Percentiles rank a stretch among this genome's conserved stretches.
Conservation (phyloP, 2,329 filamentous ascomycete species). For the Chalara sp. region DNA sequence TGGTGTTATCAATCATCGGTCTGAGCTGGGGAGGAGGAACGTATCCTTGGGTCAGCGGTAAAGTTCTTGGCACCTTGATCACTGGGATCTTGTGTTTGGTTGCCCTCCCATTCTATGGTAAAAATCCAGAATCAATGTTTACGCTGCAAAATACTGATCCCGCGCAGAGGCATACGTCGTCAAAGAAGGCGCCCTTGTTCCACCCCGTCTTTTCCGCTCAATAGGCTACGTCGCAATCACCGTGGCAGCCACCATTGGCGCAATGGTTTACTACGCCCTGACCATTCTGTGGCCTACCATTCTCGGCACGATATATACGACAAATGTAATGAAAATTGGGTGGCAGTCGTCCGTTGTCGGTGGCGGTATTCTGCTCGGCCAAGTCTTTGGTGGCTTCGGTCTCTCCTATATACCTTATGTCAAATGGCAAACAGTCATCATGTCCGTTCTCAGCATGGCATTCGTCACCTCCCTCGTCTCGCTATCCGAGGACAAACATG, state of each 20-base stretch:
- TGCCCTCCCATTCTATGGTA: conserved; percentile 16
- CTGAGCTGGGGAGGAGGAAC: conserved; percentile 35
- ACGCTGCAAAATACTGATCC: not conserved
- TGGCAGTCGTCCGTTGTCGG: conserved; percentile 36
- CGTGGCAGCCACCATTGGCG: conserved; percentile 32
- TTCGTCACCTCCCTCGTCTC: conserved; percentile 25
- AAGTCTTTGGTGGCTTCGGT: conserved; percentile 30
- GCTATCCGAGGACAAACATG: not conserved
- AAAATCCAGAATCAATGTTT: not conserved
- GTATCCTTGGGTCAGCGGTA: conserved; percentile 36
- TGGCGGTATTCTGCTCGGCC: conserved; percentile 35
- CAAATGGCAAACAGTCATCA: not conserved
- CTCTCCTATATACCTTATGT: conserved; percentile 27
- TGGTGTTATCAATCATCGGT: conserved; percentile 36
- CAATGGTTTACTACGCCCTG: conserved; percentile 39
- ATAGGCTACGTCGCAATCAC: conserved; percentile 34
- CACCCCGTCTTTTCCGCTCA: conserved; percentile 36
- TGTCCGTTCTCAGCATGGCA: not conserved
- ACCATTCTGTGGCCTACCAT: conserved; percentile 38
- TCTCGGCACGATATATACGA: conserved; percentile 35
- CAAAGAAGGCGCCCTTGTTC: conserved; percentile 34
- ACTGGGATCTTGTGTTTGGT: conserved; percentile 11
- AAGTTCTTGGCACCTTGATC: conserved; percentile 27
- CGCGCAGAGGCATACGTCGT: conserved; percentile 30
- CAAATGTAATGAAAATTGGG: conserved; percentile 31